These are phyloP conservation scores for Penicillium ochrochloron DNA, from an alignment of 495 filamentous ascomycete genomes.

Conservation along the genomic window DNA sequence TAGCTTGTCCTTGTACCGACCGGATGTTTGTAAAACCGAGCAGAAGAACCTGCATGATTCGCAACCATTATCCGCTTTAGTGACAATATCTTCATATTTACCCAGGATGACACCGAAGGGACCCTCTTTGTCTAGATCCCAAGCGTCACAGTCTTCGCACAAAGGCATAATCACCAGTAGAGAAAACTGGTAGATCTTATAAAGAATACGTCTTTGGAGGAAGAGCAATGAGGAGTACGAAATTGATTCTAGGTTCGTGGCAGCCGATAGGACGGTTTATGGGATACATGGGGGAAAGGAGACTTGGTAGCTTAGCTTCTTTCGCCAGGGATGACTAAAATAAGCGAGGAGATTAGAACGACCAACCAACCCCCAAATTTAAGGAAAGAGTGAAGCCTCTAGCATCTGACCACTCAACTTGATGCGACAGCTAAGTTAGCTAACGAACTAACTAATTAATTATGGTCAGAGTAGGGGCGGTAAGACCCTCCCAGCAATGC, in stretches of 20 bases:
- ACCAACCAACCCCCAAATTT: background rate
- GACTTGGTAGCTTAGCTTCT: background rate
- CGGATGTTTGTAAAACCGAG: background rate
- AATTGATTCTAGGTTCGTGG: background rate
- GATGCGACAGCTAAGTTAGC: background rate
- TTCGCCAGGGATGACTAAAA: background rate
- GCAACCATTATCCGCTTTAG: background rate
- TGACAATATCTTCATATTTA: background rate
- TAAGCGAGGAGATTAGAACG: background rate
- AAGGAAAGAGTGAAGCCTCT: background rate
- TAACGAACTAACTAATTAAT: background rate
- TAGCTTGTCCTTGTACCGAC: background rate
- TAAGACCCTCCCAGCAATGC: conserved; percentile 7
- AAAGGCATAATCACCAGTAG: background rate
- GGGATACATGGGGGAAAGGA: background rate
- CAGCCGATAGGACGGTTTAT: background rate
- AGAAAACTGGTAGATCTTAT: background rate
- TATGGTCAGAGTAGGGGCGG: background rate
- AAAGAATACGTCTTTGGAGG: background rate
- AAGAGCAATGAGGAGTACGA: background rate
- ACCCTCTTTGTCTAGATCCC: background rate
- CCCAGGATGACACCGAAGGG: conserved; percentile 1
- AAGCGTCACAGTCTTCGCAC: background rate
- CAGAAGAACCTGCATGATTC: background rate
- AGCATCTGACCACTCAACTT: background rate